These are phyloP conservation scores for Linnemannia exigua DNA, from an alignment of 192 early-diverging fungal genomes.

Conservation along the genomic window DNA sequence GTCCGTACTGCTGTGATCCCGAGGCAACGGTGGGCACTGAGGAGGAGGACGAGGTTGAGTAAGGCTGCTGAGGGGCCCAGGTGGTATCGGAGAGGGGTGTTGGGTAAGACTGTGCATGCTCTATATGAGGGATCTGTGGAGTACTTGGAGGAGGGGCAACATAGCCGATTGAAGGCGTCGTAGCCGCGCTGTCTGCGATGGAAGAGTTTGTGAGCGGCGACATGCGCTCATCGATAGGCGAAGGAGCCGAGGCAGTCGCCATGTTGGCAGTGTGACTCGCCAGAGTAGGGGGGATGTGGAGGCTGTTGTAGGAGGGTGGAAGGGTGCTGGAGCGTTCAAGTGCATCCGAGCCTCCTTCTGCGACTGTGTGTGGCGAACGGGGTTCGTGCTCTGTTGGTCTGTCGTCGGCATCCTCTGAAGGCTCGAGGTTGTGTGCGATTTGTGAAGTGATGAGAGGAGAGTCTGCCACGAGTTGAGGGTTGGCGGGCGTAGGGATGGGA, in stretches of 20 bases:
- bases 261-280: slow-evolving; percentile 11
- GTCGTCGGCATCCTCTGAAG: slow-evolving; percentile 1
- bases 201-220: not conserved
- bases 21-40: not conserved
- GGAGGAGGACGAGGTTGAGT: slow-evolving; percentile 11
- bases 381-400: slow-evolving; percentile 31
- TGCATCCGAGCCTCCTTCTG: not conserved
- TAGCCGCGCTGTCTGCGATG: not conserved
- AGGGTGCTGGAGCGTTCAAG: slow-evolving; percentile 24
- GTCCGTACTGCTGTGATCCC: slow-evolving; percentile 35
- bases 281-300: slow-evolving; percentile 33
- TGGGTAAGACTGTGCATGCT: slow-evolving; percentile 2
- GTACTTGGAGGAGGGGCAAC: slow-evolving; percentile 22
- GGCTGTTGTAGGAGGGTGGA: slow-evolving; percentile 53
- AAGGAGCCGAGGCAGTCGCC: slow-evolving; percentile 34
- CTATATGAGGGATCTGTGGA: not conserved
- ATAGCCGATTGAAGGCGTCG: slow-evolving; percentile 23
- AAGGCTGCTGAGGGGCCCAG: slow-evolving; percentile 17
- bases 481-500: slow-evolving; percentile 1
- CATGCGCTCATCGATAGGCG: slow-evolving; percentile 17
- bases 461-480: slow-evolving; percentile 23
- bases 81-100: slow-evolving; percentile 11
- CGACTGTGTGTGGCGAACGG: slow-evolving; percentile 29
- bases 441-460: slow-evolving; percentile 30
- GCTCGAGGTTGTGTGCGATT: not conserved